These are phyloP conservation scores for Mycena leptocephala DNA, from an alignment of 768 basidiomycete species.

Conservation along the genomic window DNA sequence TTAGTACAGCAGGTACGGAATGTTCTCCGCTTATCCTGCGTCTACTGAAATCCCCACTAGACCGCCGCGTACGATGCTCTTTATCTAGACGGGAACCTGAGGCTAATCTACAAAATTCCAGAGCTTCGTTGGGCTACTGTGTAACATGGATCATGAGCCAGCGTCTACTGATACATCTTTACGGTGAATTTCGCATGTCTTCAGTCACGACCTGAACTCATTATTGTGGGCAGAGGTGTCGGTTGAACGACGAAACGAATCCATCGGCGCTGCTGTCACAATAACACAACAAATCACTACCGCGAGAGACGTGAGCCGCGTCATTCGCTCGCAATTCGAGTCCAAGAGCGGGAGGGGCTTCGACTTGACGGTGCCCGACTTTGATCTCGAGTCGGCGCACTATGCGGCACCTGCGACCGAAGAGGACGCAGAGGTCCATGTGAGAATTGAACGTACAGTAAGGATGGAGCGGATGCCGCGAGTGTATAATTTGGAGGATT, in stretches of 20 bases:
- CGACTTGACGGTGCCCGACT: no score
- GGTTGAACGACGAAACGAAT: constrained; percentile 55
- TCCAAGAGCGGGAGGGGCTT: constrained; percentile 51
- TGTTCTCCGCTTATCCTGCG: not conserved
- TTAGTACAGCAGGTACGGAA: constrained; percentile 58
- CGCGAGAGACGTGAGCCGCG: constrained; percentile 53
- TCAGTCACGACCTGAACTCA: not conserved
- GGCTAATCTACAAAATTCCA: constrained; percentile 39
- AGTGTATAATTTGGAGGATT: constrained; percentile 58
- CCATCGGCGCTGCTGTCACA: constrained; percentile 52
- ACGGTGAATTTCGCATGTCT: constrained; percentile 50
- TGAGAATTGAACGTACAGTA: constrained; percentile 59
- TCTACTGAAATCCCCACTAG: constrained; percentile 42
- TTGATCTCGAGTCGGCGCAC: constrained; percentile 47
- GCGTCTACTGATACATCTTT: constrained; percentile 70
- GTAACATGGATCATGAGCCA: constrained; percentile 77
- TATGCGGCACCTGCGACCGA: constrained; percentile 36
- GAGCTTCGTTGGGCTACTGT: constrained; percentile 68
- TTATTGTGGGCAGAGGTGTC: constrained; percentile 48
- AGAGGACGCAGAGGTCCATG: constrained; percentile 50
- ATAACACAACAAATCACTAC: constrained; percentile 53
- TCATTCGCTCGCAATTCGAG: constrained; percentile 55
- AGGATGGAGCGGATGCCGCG: constrained; percentile 50
- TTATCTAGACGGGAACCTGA: not conserved
- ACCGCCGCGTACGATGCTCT: constrained; percentile 62